Evolutionary conservation across 176 grass and related monocot species (phyloP).

Genomic region (Eragrostis curvula): DNA sequence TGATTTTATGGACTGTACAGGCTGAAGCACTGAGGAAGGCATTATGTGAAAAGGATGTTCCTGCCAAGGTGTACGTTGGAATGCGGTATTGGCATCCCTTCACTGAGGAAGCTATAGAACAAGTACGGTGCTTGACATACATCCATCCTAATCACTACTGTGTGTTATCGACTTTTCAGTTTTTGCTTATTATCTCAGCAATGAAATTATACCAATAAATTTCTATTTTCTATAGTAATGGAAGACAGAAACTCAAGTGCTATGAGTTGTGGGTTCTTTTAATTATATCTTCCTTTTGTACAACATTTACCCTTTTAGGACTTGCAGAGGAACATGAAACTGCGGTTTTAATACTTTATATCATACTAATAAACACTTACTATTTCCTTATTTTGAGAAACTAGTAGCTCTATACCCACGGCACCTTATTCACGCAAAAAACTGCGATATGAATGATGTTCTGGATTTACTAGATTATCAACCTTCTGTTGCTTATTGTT

Average conservation of each 20-base stretch:
- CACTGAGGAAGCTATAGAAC: constrained; percentile 99
- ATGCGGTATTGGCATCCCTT: constrained; percentile 99
- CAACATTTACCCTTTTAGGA: background rate
- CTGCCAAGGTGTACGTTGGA: constrained; percentile 95
- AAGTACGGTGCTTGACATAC: constrained; percentile 51
- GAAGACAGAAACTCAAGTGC: background rate
- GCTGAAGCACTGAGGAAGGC: constrained; percentile 86
- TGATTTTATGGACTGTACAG: constrained; percentile 55
- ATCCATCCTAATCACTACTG: constrained; percentile 1
- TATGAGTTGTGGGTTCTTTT: constrained; percentile 1
- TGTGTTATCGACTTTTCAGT: constrained; percentile 28
- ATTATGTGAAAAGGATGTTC: constrained; percentile 86
- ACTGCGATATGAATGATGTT: constrained; percentile 28
- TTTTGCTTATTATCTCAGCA: constrained; percentile 14
- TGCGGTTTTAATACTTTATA: constrained; percentile 23
- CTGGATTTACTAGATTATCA: constrained; percentile 12
- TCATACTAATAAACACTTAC: background rate
- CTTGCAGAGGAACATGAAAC: constrained; percentile 21
- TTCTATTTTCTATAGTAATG: constrained; percentile 11
- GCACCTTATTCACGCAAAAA: background rate
- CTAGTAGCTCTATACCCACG: background rate
- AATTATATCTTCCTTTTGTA: constrained; percentile 1
- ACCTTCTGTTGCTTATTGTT: background rate
- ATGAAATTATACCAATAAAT: background rate
- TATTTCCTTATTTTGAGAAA: constrained; percentile 4